A percentile compares a stretch with the other conserved stretches of the same genome.
Evolutionary conservation across 148 eudicot species (phyloP).

Genomic region (Salicornia ramosissima): DNA sequence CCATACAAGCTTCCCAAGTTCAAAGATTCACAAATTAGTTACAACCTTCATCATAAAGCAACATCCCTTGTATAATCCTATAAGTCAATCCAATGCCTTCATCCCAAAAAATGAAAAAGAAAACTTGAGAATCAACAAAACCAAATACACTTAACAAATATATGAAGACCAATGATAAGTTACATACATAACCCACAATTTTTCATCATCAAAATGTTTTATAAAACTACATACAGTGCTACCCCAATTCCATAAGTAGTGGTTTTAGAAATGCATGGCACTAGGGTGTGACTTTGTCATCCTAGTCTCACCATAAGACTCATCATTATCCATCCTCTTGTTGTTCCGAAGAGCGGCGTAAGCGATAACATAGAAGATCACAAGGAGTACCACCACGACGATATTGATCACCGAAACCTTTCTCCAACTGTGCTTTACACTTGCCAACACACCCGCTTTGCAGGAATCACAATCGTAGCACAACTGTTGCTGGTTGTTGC

Average conservation of each 20-base stretch:
- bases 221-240: background rate
- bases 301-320: constrained; percentile 71
- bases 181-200: constrained; percentile 11
- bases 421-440: constrained; percentile 87
- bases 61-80: background rate
- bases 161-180: background rate
- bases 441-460: constrained; percentile 89
- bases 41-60: constrained; percentile 13
- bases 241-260: too few species aligned
- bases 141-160: background rate
- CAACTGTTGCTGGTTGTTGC: constrained; percentile 59
- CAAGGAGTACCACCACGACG: constrained; percentile 63
- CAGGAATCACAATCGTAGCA: constrained; percentile 81
- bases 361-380: constrained; percentile 69
- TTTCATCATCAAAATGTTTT: background rate
- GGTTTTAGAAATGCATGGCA: constrained; percentile 49
- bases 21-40: constrained; percentile 11
- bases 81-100: constrained; percentile 2
- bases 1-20: background rate
- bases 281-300: constrained; percentile 87
- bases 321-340: constrained; percentile 77
- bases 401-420: constrained; percentile 83
- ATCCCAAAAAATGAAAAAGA: background rate
- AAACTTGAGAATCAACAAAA: background rate
- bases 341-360: constrained; percentile 79